Percentiles rank a stretch among this genome's conserved stretches.
Evolutionary conservation across 139 green algal genomes (phyloP).

Genomic region (Monoraphidium neglectum): DNA sequence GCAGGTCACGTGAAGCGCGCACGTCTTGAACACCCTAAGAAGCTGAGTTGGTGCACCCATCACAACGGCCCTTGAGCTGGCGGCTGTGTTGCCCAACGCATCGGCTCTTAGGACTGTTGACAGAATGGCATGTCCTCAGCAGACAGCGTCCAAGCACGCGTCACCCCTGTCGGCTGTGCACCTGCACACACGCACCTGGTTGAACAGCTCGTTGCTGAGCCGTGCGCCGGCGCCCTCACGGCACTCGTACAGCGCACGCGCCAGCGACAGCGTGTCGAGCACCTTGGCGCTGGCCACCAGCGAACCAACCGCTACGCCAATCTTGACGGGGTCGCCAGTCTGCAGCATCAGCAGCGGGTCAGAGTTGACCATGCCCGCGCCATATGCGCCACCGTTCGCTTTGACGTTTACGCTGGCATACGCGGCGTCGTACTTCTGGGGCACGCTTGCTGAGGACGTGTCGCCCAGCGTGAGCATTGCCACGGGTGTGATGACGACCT

Average conservation of each 20-base stretch:
- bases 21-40: too few species aligned
- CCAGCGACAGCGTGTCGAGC: slow-evolving; percentile 3
- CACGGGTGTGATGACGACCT: slow-evolving; percentile 2
- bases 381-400: background rate
- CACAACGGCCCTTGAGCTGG: too few species aligned
- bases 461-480: slow-evolving; percentile 15
- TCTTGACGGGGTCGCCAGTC: background rate
- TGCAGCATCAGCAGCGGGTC: slow-evolving; percentile 8
- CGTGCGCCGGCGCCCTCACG: background rate
- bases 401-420: background rate
- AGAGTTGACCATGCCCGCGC: slow-evolving; percentile 24
- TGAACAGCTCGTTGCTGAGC: slow-evolving; percentile 13
- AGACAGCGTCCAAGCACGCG: too few species aligned
- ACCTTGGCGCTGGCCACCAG: background rate
- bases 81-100: too few species aligned
- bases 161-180: too few species aligned
- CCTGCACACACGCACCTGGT: background rate
- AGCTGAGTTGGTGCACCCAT: too few species aligned
- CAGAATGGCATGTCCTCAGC: too few species aligned
- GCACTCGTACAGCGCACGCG: slow-evolving; percentile 25
- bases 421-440: slow-evolving; percentile 3
- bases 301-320: background rate
- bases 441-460: background rate
- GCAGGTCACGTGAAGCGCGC: too few species aligned
- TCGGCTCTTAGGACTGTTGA: too few species aligned